Conservation (phyloP, 495 filamentous ascomycete species). For the Penicillium robsamsonii region DNA sequence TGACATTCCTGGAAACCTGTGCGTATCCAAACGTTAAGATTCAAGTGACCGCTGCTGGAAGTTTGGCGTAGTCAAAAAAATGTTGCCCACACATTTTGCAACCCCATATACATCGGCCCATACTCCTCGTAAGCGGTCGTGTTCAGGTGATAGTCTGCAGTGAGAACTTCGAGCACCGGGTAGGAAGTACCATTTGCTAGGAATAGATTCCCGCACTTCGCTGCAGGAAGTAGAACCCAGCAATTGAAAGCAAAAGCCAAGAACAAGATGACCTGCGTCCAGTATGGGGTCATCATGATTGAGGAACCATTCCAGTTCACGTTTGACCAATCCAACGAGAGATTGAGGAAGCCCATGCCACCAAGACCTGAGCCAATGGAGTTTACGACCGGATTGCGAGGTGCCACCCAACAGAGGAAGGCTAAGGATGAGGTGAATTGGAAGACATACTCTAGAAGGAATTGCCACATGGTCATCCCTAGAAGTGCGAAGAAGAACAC, state of each 20-base stretch:
- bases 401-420: constrained; percentile 62
- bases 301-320: constrained; percentile 51
- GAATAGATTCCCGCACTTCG: constrained; percentile 54
- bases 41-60: constrained; percentile 55
- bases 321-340: constrained; percentile 57
- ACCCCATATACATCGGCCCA: constrained; percentile 52
- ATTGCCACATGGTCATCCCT: too few species aligned
- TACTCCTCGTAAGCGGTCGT: constrained; percentile 51
- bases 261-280: constrained; percentile 55
- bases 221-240: constrained; percentile 55
- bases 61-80: constrained; percentile 57
- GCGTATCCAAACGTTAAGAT: constrained; percentile 53
- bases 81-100: constrained; percentile 53
- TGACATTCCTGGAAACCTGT: constrained; percentile 41
- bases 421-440: too few species aligned
- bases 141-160: constrained; percentile 48
- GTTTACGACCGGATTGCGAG: constrained; percentile 53
- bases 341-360: constrained; percentile 57
- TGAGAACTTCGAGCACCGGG: constrained; percentile 47
- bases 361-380: constrained; percentile 57
- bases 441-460: too few species aligned
- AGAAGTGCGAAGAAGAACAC: too few species aligned
- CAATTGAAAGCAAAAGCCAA: constrained; percentile 51
- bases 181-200: constrained; percentile 53
- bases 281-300: constrained; percentile 54